phyloP scores from a whole-genome alignment of 192 early-diverging fungal genomes.

The Neocallimastix lanati region DNA sequence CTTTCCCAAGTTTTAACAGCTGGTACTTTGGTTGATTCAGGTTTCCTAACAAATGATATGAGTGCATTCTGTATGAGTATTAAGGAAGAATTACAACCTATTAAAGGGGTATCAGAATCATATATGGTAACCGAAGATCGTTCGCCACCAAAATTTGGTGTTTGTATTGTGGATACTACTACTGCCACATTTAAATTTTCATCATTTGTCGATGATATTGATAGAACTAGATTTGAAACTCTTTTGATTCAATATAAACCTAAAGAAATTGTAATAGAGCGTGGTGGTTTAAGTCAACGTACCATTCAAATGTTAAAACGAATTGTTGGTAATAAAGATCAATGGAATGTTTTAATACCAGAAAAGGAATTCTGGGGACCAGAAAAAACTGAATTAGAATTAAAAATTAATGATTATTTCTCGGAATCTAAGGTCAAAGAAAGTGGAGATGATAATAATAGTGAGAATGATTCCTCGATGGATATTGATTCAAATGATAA shows the following conservation, averaged over 20 bases:
- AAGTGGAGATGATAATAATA: neutral
- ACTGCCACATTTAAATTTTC: constrained; percentile 80
- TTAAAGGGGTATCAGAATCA: constrained; percentile 1
- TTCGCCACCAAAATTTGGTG: constrained; percentile 44
- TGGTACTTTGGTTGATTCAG: constrained; percentile 72
- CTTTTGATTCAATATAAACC: constrained; percentile 83
- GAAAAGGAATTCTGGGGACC: constrained; percentile 55
- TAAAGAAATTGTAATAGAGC: constrained; percentile 69
- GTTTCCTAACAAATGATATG: constrained; percentile 72
- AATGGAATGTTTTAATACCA: constrained; percentile 44
- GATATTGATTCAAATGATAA: constrained; percentile 17
- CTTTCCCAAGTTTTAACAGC: constrained; percentile 71
- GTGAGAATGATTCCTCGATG: constrained; percentile 10
- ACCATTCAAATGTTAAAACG: constrained; percentile 45
- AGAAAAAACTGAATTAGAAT: constrained; percentile 30
- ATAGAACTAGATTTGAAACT: constrained; percentile 82
- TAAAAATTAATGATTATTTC: constrained; percentile 43
- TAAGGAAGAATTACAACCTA: constrained; percentile 31
- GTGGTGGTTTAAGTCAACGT: constrained; percentile 25
- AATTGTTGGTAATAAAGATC: constrained; percentile 20
- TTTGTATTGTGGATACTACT: constrained; percentile 88
- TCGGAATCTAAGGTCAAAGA: constrained; percentile 6
- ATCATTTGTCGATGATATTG: constrained; percentile 62
- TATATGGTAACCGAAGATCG: constrained; percentile 5
- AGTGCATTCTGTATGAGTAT: constrained; percentile 90